Base-by-base conservation (phyloP, 73 alveolate genomes). In the Blepharisma stoltei region DNA sequence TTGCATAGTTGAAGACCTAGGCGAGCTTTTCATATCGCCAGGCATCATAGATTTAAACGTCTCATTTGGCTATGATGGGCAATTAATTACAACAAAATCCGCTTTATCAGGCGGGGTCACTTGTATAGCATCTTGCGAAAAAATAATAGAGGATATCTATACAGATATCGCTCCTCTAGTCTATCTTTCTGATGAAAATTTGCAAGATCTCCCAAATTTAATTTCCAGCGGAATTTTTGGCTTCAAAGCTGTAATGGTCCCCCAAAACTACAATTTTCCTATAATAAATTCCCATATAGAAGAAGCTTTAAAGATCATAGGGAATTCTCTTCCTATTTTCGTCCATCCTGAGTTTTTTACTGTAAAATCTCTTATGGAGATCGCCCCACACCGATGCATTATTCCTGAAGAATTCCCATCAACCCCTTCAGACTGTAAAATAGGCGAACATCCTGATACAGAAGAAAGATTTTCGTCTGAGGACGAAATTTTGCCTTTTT, bases 301-400 rank as follows among this genome's bases (percentile, higher is more conserved):
- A 60, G 73, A 60, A 8, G 18, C 23, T 4, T 60, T 38, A 60
- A 60, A 60, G 23, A 25, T 25, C 46, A 8, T 18, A 20, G 73
- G 23, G 18, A 9, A 14, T 9, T 20, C 38, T 9, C 48, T 60
- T 1, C 73, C 73, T 25, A 14, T 60, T 8, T 14, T 60, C 0
- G 46, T 60, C 38, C 73, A 60, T 38, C 73, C 73, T 1, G 73
- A 60, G 47, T 60, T 60, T 18, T n/a, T 38, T 9, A 60, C 73
- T 14, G 49, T 38, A 8, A 38, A 60, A 60, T 14, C 14, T 3
- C 14, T 60, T n/a, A 60, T 18, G 37, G 46, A 18, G 11, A 9
- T 38, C 14, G 23, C 73, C 14, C 73, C 73, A 20, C 23, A 18
- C 23, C 38, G 73, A 14, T 11, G 14, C 18, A 25, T 60, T 25